Conservation (phyloP, 768 basidiomycete species). For the Tylopilus balloui region DNA sequence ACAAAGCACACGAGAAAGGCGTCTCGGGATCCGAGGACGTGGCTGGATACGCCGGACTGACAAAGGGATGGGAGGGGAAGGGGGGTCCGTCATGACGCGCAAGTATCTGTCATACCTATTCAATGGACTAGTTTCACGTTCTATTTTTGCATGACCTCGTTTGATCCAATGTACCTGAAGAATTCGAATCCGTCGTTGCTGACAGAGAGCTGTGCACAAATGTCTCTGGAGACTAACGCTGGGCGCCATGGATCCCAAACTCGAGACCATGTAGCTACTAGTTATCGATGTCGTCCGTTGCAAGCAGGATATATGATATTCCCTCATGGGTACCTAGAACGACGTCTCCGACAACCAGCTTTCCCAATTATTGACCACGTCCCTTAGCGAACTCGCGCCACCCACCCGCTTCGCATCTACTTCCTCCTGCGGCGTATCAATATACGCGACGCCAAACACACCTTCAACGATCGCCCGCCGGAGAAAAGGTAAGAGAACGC, state of each 20-base stretch:
- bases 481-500: conserved; percentile 66
- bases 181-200: not conserved
- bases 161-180: not conserved
- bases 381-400: conserved; percentile 3
- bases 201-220: not conserved
- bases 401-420: not conserved
- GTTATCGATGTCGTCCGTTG: too few species aligned
- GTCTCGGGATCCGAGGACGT: conserved; percentile 21
- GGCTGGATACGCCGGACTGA: not conserved
- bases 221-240: not conserved
- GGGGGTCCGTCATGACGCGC: not conserved
- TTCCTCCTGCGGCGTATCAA: not conserved
- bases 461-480: conserved; percentile 68
- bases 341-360: conserved; percentile 24
- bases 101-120: not conserved
- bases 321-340: not conserved
- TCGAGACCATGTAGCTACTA: not conserved
- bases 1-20: conserved; percentile 18
- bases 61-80: too few species aligned
- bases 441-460: conserved; percentile 49
- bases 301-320: too few species aligned
- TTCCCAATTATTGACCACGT: conserved; percentile 26
- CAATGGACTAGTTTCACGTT: not conserved
- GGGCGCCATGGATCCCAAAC: not conserved
- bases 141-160: not conserved